phyloP scores from a whole-genome alignment of 257 asterid species.

The Cinchona pubescens region DNA sequence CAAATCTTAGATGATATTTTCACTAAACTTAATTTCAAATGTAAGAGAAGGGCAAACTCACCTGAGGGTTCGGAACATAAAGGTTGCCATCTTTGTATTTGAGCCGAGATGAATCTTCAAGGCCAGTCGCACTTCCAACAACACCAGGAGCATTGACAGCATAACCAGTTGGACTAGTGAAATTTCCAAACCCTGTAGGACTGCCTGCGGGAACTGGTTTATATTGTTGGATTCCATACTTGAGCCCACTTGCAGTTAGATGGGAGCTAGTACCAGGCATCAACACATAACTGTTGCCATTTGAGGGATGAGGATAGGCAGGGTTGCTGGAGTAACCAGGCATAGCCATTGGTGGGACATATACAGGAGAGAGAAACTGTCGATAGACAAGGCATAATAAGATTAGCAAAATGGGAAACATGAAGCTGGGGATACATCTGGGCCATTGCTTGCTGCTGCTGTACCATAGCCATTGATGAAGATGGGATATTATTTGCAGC shows the following conservation, averaged over 20 bases:
- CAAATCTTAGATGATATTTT: background rate
- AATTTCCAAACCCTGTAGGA: slow-evolving; percentile 77
- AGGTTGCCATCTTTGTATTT: slow-evolving; percentile 75
- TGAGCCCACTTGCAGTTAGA: slow-evolving; percentile 54
- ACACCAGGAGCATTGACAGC: slow-evolving; percentile 76
- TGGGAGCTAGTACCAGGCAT: slow-evolving; percentile 92
- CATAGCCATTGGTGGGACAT: slow-evolving; percentile 84
- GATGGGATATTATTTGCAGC: slow-evolving; percentile 49
- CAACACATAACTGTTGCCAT: slow-evolving; percentile 73
- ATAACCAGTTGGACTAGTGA: slow-evolving; percentile 71
- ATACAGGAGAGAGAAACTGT: slow-evolving; percentile 70
- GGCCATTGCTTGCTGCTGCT: slow-evolving; percentile 64
- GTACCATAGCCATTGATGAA: slow-evolving; percentile 65
- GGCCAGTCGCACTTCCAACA: slow-evolving; percentile 68
- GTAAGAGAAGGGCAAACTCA: slow-evolving; percentile 18
- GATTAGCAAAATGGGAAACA: slow-evolving; percentile 68
- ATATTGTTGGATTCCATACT: slow-evolving; percentile 85
- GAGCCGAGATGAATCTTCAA: slow-evolving; percentile 80
- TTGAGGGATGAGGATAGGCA: slow-evolving; percentile 87
- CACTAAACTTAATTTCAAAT: background rate
- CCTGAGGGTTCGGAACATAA: slow-evolving; percentile 88
- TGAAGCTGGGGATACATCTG: slow-evolving; percentile 96
- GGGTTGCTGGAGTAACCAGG: slow-evolving; percentile 86
- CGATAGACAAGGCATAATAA: slow-evolving; percentile 98
- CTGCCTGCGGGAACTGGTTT: slow-evolving; percentile 74